A percentile compares a stretch with the other conserved stretches of the same genome.
Evolutionary conservation across 192 early-diverging fungal genomes (phyloP).

Genomic region (Podila epicladia): DNA sequence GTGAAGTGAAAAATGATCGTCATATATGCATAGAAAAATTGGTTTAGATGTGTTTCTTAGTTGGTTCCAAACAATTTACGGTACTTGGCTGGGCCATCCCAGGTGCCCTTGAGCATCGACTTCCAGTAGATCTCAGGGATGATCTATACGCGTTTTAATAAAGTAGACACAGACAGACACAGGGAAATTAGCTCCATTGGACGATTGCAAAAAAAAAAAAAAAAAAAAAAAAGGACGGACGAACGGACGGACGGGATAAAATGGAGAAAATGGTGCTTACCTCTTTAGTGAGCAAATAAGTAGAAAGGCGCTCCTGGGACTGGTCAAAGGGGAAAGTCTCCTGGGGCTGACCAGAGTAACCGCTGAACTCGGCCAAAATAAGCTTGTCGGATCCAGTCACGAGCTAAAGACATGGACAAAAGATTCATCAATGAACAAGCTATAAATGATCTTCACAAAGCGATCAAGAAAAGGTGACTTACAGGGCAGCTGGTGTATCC

Average conservation of each 20-base stretch:
- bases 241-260: not conserved
- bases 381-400: constrained; percentile 82
- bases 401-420: constrained; percentile 8
- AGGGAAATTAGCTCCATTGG: not conserved
- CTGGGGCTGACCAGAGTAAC: constrained; percentile 73
- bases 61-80: constrained; percentile 61
- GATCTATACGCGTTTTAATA: constrained; percentile 36
- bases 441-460: not conserved
- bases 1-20: no score
- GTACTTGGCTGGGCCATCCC: constrained; percentile 74
- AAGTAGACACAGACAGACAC: not conserved
- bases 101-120: constrained; percentile 79
- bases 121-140: constrained; percentile 88
- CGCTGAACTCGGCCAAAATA: constrained; percentile 89
- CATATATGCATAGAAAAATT: not conserved
- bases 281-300: constrained; percentile 81
- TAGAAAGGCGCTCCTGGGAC: constrained; percentile 70
- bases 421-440: not conserved
- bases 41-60: constrained; percentile 6
- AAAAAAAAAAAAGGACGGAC: not conserved
- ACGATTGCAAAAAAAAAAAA: not conserved
- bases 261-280: constrained; percentile 23
- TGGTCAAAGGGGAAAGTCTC: constrained; percentile 91
- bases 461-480: constrained; percentile 4
- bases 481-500: constrained; percentile 90